Evolutionary conservation across 129 eudicot species (phyloP).

Genomic region (Artemisia argyi): DNA sequence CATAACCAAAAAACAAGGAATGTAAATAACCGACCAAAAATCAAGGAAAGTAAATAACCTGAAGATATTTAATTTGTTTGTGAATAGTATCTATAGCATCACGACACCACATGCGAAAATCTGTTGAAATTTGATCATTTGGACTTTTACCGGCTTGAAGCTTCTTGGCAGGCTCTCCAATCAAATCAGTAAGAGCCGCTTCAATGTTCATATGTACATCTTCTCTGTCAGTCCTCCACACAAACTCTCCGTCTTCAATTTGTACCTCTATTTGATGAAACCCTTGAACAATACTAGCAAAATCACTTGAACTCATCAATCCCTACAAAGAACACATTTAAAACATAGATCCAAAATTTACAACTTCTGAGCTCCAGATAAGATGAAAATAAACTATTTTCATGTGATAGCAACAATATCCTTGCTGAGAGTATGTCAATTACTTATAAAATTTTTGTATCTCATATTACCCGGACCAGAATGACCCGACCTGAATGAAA

Average conservation of each 20-base stretch:
- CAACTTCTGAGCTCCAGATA: too few relatives aligned
- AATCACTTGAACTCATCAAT: conserved; percentile 57
- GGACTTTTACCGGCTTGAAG: conserved; percentile 94
- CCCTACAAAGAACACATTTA: too few relatives aligned
- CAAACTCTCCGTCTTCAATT: conserved; percentile 72
- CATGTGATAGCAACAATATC: too few relatives aligned
- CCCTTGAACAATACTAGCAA: conserved; percentile 60
- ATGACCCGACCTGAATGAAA: too few relatives aligned
- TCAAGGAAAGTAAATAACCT: too few relatives aligned
- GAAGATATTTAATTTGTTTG: conserved; percentile 54
- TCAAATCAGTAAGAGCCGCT: conserved; percentile 88
- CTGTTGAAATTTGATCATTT: conserved; percentile 93
- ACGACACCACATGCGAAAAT: conserved; percentile 91
- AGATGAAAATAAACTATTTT: too few relatives aligned
- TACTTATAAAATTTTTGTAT: too few relatives aligned
- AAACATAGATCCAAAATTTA: too few relatives aligned
- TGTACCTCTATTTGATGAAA: conserved; percentile 68
- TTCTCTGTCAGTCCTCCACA: conserved; percentile 90
- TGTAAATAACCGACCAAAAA: too few relatives aligned
- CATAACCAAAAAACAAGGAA: neutral
- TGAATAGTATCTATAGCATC: conserved; percentile 70
- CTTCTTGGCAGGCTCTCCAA: conserved; percentile 95
- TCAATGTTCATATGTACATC: conserved; percentile 97
- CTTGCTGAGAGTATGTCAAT: too few relatives aligned
- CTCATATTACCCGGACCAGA: too few relatives aligned